Evolutionary conservation across 768 basidiomycete genomes (phyloP), one percentile per base, ranked within the genome.

Genomic region (Leucocoprinus sp.): DNA sequence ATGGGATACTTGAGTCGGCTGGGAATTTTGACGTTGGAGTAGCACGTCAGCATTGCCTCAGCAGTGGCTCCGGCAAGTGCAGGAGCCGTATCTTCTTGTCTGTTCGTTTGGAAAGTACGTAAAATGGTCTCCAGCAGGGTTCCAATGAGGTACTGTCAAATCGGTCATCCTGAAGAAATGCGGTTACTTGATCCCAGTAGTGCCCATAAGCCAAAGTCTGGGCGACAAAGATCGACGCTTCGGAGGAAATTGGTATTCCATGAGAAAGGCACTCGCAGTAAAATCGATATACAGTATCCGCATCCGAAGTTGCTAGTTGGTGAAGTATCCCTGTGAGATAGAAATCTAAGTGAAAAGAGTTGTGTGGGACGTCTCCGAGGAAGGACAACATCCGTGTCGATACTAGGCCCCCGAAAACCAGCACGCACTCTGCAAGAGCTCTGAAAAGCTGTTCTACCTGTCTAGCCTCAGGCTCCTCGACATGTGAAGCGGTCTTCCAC

Each of bases 1-100:
- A 80, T 55, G n/a, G 69, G 70, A 52, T 70, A 68, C 43, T 71
- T 72, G 49, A 57, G 48, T 6, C 51, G 46, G 5, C 28, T 27
- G 0, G 64, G 56, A 0, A 72, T 71, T 14, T 52, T 51, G 3
- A 53, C 58, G 2, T 54, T 55, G 7, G 50, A 35, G 46, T 73
- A 79, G 26, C 74, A 46, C 1, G 53, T 55, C 35, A 48, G 50
- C 28, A 79, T 54, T 5, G 55, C 55, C n/a, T 65, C 48, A 8
- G 58, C 63, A 19, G 80, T 40, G 4, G 57, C 50, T 18, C 54
- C 47, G n/a, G 65, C 64, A 21, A 66, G 53, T 4, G 42, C 39
- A 4, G 60, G 43, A 12, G 64, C 55, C 1, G 67, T 52, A 39
- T 54, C 59, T 39, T 57, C 54, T 28, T 51, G 58, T 26, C 67